These are phyloP conservation scores for Psilocybe sp. DNA, from an alignment of 768 basidiomycete genomes.

Conservation along the genomic window DNA sequence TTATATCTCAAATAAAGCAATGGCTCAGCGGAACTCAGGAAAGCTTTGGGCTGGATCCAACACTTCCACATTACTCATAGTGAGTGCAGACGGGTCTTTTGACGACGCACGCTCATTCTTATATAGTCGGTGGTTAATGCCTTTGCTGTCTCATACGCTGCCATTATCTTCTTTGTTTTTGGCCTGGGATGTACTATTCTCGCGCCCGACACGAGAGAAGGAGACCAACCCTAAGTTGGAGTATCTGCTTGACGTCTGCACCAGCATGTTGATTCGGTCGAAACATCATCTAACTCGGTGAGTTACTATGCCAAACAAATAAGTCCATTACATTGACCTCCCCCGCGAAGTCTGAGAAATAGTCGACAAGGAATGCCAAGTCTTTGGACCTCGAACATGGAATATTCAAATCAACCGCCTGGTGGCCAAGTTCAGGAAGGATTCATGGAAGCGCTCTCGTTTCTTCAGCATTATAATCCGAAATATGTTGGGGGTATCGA, in stretches of 20 bases:
- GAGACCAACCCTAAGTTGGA: conserved; percentile 63
- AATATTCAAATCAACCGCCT: conserved; percentile 37
- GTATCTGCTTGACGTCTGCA: conserved; percentile 66
- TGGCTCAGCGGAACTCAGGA: conserved; percentile 34
- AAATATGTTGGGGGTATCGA: conserved; percentile 69
- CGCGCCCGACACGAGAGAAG: conserved; percentile 52
- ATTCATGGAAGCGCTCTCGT: conserved; percentile 61
- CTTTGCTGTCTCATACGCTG: conserved; percentile 71
- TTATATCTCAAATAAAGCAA: neutral
- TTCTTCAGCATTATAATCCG: conserved; percentile 66
- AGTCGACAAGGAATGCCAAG: conserved; percentile 37
- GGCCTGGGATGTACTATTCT: conserved; percentile 73
- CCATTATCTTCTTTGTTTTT: conserved; percentile 56
- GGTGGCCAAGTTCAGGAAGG: conserved; percentile 58
- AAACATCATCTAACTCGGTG: conserved; percentile 22
- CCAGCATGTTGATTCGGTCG: conserved; percentile 62
- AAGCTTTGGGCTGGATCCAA: conserved; percentile 64
- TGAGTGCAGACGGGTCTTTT: conserved; percentile 31
- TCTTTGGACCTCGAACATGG: conserved; percentile 53
- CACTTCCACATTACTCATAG: conserved; percentile 79
- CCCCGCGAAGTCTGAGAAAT: conserved; percentile 49
- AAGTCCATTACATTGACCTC: neutral
- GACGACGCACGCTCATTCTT: neutral
- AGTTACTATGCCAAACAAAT: neutral
- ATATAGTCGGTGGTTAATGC: conserved; percentile 69